Percentiles rank a stretch among this genome's conserved stretches.
phyloP scores from a whole-genome alignment of 2,329 filamentous ascomycete species.

The Cephalotrichum gorgonifer region DNA sequence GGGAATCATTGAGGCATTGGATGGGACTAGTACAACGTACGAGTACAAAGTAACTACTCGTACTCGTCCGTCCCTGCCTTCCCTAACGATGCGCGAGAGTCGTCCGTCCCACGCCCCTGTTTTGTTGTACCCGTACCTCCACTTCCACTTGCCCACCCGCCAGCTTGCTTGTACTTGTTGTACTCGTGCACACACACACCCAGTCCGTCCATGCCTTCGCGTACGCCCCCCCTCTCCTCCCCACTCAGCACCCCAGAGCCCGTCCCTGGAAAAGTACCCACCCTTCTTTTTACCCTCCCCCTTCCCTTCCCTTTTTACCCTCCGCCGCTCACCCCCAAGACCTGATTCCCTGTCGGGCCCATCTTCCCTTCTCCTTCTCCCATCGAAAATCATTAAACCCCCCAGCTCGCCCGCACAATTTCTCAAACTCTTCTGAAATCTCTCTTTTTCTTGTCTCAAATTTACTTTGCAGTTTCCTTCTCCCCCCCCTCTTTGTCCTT shows the following conservation, averaged over 20 bases:
- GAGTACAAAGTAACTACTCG: too few species aligned
- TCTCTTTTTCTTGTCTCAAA: slow-evolving; percentile 12
- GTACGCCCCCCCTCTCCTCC: not conserved
- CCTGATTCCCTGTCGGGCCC: slow-evolving; percentile 6
- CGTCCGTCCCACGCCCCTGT: not conserved
- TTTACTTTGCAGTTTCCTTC: slow-evolving; percentile 5
- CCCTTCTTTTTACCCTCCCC: not conserved
- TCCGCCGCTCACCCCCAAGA: slow-evolving; percentile 8
- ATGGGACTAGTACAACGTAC: too few species aligned
- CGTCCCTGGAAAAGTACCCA: slow-evolving; percentile 4
- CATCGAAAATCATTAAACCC: slow-evolving; percentile 27
- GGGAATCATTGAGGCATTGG: too few species aligned
- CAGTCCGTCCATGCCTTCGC: not conserved
- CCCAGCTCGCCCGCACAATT: slow-evolving; percentile 23
- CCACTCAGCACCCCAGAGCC: not conserved
- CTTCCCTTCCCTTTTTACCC: slow-evolving; percentile 8
- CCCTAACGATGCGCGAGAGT: not conserved
- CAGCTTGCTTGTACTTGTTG: too few species aligned
- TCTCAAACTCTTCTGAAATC: slow-evolving; percentile 25
- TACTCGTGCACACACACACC: not conserved
- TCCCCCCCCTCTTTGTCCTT: slow-evolving; percentile 22
- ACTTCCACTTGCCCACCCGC: too few species aligned
- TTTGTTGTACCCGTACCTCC: not conserved
- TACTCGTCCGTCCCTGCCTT: too few species aligned
- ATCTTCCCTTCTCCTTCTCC: slow-evolving; percentile 16